A percentile compares a stretch with the other conserved stretches of the same genome.
Evolutionary conservation across 2,329 filamentous ascomycete genomes (phyloP).

Genomic region (Alternaria panax): DNA sequence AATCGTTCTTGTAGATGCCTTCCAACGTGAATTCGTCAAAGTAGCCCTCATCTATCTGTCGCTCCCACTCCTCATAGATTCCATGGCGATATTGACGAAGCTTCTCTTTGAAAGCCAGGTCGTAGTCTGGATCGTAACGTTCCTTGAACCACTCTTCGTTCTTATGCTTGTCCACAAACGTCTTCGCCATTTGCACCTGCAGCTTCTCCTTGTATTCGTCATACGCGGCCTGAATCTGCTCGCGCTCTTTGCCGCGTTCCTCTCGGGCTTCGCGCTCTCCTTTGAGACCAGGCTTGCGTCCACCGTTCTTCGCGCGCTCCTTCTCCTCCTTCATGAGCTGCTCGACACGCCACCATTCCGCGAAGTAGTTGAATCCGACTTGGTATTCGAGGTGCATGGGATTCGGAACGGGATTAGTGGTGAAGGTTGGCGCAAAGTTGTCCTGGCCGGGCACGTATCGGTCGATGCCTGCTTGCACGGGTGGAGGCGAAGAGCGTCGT

Average conservation of each 20-base stretch:
- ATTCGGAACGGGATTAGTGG: slow-evolving; percentile 73
- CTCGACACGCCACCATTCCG: slow-evolving; percentile 85
- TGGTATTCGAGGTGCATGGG: slow-evolving; percentile 78
- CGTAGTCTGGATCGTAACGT: slow-evolving; percentile 84
- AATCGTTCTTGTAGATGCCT: slow-evolving; percentile 91
- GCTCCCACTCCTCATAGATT: slow-evolving; percentile 86
- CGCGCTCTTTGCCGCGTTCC: slow-evolving; percentile 79
- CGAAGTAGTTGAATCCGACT: slow-evolving; percentile 84
- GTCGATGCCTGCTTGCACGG: slow-evolving; percentile 74
- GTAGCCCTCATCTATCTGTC: slow-evolving; percentile 80
- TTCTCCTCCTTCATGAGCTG: slow-evolving; percentile 84
- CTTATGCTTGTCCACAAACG: slow-evolving; percentile 91
- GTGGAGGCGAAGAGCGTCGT: slow-evolving; percentile 67
- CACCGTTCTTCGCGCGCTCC: slow-evolving; percentile 73
- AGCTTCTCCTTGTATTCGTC: slow-evolving; percentile 71
- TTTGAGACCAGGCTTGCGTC: slow-evolving; percentile 69
- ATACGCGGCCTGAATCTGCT: slow-evolving; percentile 75
- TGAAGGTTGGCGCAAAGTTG: slow-evolving; percentile 57
- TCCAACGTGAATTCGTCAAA: slow-evolving; percentile 97
- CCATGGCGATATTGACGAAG: slow-evolving; percentile 81
- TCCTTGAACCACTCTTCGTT: slow-evolving; percentile 98
- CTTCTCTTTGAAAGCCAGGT: slow-evolving; percentile 75
- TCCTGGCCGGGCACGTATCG: slow-evolving; percentile 83
- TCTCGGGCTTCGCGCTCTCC: slow-evolving; percentile 72
- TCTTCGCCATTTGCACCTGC: slow-evolving; percentile 78